Base-by-base conservation (phyloP, 2,329 filamentous ascomycete species). In the Onygenales sp. region DNA sequence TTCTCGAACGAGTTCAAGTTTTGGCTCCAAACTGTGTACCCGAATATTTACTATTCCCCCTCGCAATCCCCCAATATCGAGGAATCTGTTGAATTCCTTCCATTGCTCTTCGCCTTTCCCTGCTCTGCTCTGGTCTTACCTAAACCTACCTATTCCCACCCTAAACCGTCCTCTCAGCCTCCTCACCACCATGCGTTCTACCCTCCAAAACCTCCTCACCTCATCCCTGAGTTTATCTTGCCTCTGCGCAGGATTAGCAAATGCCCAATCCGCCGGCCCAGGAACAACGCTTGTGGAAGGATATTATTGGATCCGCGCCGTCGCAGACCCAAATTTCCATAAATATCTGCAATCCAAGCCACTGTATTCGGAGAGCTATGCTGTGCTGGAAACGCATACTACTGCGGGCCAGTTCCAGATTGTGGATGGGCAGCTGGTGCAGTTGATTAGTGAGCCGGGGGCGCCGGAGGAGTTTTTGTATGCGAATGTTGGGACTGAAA, bases 391-490 rank as follows among this genome's bases (percentile, higher is more conserved):
- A 46, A 72, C 70, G 55, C 72, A 76, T 65, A 75, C 69, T 5
- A 77, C 75, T 1, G 81, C 80, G 0, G 80, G 80, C 0, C 80
- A 84, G 64, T 82, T 79, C 69, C 76, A 78, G 44, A 71, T 83
- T 54, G 69, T 75, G 3, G 68, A 72, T 44, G 79, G 79, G 0
- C 81, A 84, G 65, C 74, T 82, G 1, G 74, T 81, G 2, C 73
- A 80, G 59, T 69, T 79, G 51, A 72, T 72, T 8, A 69, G 70
- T 47, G 59, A 59, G 31, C 54, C 53, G 7, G 69, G 70, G 46
- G 59, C 60, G 31, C 54, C 53, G 11, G 62, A 60, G 7, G 60
- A 63, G 5, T 63, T 70, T 46, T 66, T 78, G 36, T 78, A 78
- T 63, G 65, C 76, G 57, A 70, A 72, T 56, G 75, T 81, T n/a